Evolutionary conservation across 768 basidiomycete species (phyloP).

Genomic region (Infundibulicybe gibba): DNA sequence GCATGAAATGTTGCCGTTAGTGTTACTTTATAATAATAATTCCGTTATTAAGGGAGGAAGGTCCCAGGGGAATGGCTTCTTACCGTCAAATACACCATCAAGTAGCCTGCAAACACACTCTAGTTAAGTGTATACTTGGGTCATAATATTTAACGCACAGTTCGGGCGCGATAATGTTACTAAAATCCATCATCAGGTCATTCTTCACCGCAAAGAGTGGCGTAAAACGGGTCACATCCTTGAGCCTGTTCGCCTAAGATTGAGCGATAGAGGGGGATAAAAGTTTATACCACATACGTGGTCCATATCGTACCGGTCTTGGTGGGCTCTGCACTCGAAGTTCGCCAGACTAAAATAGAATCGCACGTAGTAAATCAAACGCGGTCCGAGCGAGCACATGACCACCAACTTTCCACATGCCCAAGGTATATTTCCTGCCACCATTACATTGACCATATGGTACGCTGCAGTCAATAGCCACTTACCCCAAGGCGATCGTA

Average conservation of each 20-base stretch:
- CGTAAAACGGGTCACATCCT: conserved; percentile 59
- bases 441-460: no score
- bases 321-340: conserved; percentile 62
- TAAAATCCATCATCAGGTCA: conserved; percentile 54
- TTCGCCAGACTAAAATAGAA: conserved; percentile 51
- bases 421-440: conserved; percentile 46
- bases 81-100: conserved; percentile 24
- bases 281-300: conserved; percentile 22
- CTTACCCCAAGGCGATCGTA: no score
- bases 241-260: conserved; percentile 29
- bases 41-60: neutral
- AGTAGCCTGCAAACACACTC: conserved; percentile 12
- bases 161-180: conserved; percentile 46
- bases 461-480: no score
- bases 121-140: neutral
- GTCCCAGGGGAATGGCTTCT: neutral
- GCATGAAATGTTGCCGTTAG: conserved; percentile 56
- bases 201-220: conserved; percentile 54
- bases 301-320: conserved; percentile 61
- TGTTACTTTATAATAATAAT: conserved; percentile 36
- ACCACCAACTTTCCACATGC: conserved; percentile 48
- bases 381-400: neutral
- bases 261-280: conserved; percentile 5
- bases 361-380: conserved; percentile 1
- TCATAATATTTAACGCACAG: conserved; percentile 28